These are phyloP conservation scores for Pestalotiopsis sp. DNA, from an alignment of 2,329 filamentous ascomycete species.

Conservation along the genomic window DNA sequence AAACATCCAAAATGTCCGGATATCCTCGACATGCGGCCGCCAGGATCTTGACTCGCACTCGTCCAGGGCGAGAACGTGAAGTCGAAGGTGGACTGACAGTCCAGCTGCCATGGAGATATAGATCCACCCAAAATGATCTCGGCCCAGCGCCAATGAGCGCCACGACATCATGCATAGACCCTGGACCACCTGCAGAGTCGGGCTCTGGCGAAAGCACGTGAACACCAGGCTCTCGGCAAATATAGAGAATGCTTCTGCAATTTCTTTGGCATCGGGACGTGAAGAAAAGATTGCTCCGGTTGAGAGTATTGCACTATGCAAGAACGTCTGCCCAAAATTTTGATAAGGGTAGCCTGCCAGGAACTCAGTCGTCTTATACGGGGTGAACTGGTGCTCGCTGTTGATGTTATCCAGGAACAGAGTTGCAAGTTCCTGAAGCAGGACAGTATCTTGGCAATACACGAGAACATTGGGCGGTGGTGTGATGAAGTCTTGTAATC, in stretches of 20 bases:
- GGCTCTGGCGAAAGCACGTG: conserved; percentile 17
- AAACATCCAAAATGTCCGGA: conserved; percentile 22
- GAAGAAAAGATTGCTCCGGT: conserved; percentile 16
- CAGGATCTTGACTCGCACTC: conserved; percentile 18
- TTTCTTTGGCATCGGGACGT: conserved; percentile 6
- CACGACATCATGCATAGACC: conserved; percentile 21
- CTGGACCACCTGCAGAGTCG: conserved; percentile 17
- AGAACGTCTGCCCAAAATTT: conserved; percentile 13
- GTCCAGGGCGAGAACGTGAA: conserved; percentile 19
- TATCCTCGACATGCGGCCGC: conserved; percentile 18
- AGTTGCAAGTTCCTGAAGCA: conserved; percentile 16
- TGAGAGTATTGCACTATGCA: conserved; percentile 19
- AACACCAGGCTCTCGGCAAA: conserved; percentile 19
- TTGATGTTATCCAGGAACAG: conserved; percentile 20
- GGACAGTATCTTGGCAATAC: conserved; percentile 15
- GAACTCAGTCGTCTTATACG: conserved; percentile 14
- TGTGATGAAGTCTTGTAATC: not conserved
- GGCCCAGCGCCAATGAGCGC: conserved; percentile 18
- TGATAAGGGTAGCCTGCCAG: conserved; percentile 18
- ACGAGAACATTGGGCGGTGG: conserved; percentile 12
- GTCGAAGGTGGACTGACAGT: conserved; percentile 18
- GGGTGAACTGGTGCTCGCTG: conserved; percentile 20
- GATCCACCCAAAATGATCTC: conserved; percentile 21
- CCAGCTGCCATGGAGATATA: conserved; percentile 22
- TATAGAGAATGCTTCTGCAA: conserved; percentile 16